Evolutionary conservation across 805 yeast species (phyloP).

Genomic region (Starmerella bombi): DNA sequence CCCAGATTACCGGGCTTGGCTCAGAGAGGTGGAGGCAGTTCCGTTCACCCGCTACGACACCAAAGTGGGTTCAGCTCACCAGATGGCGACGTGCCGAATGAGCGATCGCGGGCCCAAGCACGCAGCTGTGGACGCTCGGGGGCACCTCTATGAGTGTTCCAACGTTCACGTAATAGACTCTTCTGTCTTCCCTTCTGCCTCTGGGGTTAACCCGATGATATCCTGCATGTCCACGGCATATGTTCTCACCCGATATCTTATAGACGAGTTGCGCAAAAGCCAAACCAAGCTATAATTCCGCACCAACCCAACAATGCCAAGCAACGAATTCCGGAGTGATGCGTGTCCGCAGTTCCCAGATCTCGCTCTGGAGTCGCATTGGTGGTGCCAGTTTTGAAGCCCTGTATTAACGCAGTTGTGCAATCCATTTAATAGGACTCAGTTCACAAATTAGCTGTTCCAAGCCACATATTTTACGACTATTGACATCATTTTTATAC

Average conservation of each 20-base stretch:
- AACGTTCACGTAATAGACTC: constrained; percentile 41
- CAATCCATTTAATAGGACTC: no score
- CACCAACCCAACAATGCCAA: no score
- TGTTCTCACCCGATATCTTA: constrained; percentile 31
- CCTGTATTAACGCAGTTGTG: no score
- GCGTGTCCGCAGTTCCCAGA: no score
- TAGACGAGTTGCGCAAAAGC: constrained; percentile 21
- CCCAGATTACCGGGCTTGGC: constrained; percentile 31
- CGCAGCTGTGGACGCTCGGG: constrained; percentile 35
- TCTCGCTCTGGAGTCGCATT: no score
- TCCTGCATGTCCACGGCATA: constrained; percentile 37
- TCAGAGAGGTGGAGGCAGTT: constrained; percentile 13
- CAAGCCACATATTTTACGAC: no score
- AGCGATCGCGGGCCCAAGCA: constrained; percentile 29
- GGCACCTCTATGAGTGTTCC: constrained; percentile 36
- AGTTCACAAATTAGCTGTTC: no score
- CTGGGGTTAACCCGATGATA: constrained; percentile 45
- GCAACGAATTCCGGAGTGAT: no score
- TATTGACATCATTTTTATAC: no score
- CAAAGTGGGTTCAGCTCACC: constrained; percentile 39
- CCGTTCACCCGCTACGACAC: constrained; percentile 25
- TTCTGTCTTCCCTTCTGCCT: constrained; percentile 39
- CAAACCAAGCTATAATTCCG: constrained; percentile 8
- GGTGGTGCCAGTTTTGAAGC: no score
- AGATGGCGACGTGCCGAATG: constrained; percentile 41